phyloP scores from a whole-genome alignment of 495 filamentous ascomycete species.

The Letharia lupina region DNA sequence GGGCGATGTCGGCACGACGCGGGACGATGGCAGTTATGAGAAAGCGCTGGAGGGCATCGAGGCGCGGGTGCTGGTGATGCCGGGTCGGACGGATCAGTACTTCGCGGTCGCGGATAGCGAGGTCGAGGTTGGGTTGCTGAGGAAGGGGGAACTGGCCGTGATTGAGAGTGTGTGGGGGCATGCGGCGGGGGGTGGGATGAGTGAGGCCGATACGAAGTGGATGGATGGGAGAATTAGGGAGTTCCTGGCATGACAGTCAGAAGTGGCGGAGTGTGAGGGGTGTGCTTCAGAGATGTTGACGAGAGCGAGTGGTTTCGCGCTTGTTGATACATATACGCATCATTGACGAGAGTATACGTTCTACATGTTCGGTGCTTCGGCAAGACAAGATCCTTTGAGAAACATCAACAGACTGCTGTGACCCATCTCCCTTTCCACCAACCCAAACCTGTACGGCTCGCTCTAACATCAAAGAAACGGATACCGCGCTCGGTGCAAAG shows the following conservation, averaged over 20 bases:
- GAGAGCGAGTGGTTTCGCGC: no score
- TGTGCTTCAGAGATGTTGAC: no score
- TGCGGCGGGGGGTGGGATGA: conserved; percentile 37
- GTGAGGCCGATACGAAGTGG: conserved; percentile 34
- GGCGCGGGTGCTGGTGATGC: conserved; percentile 38
- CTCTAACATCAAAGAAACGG: no score
- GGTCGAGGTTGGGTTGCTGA: conserved; percentile 35
- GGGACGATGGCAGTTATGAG: conserved; percentile 31
- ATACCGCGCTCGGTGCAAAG: no score
- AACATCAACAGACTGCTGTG: no score
- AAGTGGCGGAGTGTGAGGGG: no score
- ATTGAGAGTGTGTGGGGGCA: conserved; percentile 44
- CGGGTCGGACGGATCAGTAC: conserved; percentile 39
- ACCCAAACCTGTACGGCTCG: no score
- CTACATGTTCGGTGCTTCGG: no score
- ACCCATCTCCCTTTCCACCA: no score
- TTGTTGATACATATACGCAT: no score
- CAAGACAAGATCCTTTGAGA: no score
- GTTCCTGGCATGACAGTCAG: conserved; percentile 18
- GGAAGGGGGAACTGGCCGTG: conserved; percentile 31
- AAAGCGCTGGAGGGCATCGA: conserved; percentile 34
- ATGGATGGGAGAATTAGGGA: conserved; percentile 27
- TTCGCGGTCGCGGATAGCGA: conserved; percentile 38
- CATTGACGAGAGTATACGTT: no score
- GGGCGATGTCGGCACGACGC: conserved; percentile 33